Conservation (phyloP, 1,284 basidiomycete species). For the Volvariella surrecta region DNA sequence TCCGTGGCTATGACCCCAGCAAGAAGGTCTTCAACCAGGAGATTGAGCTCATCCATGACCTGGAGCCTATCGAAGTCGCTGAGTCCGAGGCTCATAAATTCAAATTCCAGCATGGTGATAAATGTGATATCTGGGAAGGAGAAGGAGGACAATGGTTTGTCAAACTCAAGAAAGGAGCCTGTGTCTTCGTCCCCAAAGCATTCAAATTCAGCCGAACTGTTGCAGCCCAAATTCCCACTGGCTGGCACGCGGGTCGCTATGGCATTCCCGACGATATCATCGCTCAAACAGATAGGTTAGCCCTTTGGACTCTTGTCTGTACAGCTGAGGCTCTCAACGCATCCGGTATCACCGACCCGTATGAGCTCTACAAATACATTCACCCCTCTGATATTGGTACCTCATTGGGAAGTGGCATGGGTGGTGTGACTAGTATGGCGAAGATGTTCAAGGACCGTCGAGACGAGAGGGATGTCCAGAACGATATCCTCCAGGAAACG, state of each 20-base stretch:
- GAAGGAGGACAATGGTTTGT: slow-evolving; percentile 93
- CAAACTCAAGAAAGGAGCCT: slow-evolving; percentile 98
- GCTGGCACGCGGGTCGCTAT: slow-evolving; percentile 93
- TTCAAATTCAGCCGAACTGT: slow-evolving; percentile 93
- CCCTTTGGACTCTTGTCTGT: slow-evolving; percentile 93
- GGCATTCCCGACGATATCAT: slow-evolving; percentile 98
- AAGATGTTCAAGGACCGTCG: slow-evolving; percentile 99
- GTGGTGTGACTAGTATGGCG: slow-evolving; percentile 81
- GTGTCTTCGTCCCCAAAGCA: slow-evolving; percentile 90
- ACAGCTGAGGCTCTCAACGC: slow-evolving; percentile 94
- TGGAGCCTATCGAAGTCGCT: slow-evolving; percentile 92
- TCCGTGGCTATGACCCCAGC: slow-evolving; percentile 96
- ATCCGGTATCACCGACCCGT: slow-evolving; percentile 97
- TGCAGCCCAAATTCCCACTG: slow-evolving; percentile 94
- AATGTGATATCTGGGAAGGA: slow-evolving; percentile 90
- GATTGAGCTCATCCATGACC: slow-evolving; percentile 92
- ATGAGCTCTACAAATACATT: slow-evolving; percentile 93
- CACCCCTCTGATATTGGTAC: slow-evolving; percentile 96
- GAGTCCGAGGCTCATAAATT: slow-evolving; percentile 90
- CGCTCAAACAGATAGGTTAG: slow-evolving; percentile 89
- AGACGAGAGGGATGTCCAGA: slow-evolving; percentile 96
- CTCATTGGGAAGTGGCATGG: slow-evolving; percentile 94
- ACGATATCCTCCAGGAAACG: slow-evolving; percentile 98
- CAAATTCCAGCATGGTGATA: slow-evolving; percentile 95
- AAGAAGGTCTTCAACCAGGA: slow-evolving; percentile 98